These are phyloP conservation scores for Xylaria sp. DNA, from an alignment of 2,329 filamentous ascomycete genomes.

Conservation along the genomic window DNA sequence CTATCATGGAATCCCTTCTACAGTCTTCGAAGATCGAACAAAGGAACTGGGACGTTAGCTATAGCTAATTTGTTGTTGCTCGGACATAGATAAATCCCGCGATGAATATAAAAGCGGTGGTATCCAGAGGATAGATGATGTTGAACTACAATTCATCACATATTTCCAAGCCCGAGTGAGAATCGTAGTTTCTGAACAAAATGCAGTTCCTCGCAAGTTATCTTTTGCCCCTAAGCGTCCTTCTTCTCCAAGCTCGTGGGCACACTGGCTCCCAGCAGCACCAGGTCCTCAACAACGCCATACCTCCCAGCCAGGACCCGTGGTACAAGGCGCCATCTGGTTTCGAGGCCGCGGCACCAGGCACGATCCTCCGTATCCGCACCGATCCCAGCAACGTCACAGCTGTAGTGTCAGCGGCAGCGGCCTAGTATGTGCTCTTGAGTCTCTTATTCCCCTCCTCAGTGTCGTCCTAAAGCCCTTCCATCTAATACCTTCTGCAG, in stretches of 20 bases:
- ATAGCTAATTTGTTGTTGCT: background rate
- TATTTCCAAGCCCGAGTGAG: background rate
- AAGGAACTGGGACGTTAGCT: background rate
- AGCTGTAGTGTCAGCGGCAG: background rate
- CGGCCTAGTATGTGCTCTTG: background rate
- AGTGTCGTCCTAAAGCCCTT: background rate
- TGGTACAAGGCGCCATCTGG: constrained; percentile 7
- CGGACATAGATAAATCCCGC: background rate
- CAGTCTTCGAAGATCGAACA: background rate
- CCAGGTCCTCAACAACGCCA: background rate
- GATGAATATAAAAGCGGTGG: constrained; percentile 2
- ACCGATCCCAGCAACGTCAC: background rate
- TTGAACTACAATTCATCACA: background rate
- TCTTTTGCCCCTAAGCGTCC: background rate
- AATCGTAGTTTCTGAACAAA: background rate
- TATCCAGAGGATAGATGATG: constrained; percentile 1
- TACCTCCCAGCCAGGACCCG: constrained; percentile 8
- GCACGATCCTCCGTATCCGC: constrained; percentile 3
- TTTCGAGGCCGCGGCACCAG: background rate
- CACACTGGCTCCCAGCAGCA: background rate
- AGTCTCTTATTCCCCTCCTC: background rate
- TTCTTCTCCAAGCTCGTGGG: background rate
- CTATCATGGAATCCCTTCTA: background rate
- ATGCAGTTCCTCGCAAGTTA: background rate
- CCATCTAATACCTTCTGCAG: background rate